Evolutionary conservation across 148 eudicot genomes (phyloP), one percentile per base, ranked within the genome.

Genomic region (Cornus controversa): DNA sequence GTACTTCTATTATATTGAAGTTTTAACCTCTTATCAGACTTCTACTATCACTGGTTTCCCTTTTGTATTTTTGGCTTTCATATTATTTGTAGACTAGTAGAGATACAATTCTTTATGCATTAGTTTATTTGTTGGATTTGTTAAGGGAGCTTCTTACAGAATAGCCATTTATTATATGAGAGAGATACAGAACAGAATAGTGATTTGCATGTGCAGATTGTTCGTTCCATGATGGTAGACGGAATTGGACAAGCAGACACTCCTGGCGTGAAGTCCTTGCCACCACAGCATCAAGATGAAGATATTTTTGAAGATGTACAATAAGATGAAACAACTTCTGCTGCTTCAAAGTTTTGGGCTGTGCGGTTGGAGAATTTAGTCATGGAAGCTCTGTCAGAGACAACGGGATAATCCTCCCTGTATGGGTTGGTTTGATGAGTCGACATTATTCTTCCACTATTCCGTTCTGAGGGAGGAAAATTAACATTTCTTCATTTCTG

Each of bases 181-280:
- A 42, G 13, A 10, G 57, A 28, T n/a, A 36, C 42, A 63, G 29
- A 31, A 34, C 2, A 8, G 1, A 37, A 31, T 14, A 72, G 50
- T 69, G 34, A 31, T 69, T 6, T 54, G 24, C 69, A 36, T 37
- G 69, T 80, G 81, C 89, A 93, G 94, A 87, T 74, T 66, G 93
- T 93, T 70, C 80, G 97, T 36, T 88, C 90, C 18, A 79, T 82
- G 75, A 84, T 89, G 91, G 75, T 84, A 10, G 94, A 90, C 40
- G 92, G 90, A 75, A 81, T 47, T 70, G 86, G 83, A 40, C 90
- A 81, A 77, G 79, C 78, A 74, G 86, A 85, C 27, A 72, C 90
- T 18, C 82, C 84, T 29, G 75, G 65, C 40, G 42, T 80, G 13
- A 83, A 80, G 72, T 14, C 75, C 11, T 40, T 83, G 2, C 34